Evolutionary conservation across 2,329 filamentous ascomycete genomes (phyloP), one percentile per base, ranked within the genome.

Genomic region (Emericellopsis atlantica): DNA sequence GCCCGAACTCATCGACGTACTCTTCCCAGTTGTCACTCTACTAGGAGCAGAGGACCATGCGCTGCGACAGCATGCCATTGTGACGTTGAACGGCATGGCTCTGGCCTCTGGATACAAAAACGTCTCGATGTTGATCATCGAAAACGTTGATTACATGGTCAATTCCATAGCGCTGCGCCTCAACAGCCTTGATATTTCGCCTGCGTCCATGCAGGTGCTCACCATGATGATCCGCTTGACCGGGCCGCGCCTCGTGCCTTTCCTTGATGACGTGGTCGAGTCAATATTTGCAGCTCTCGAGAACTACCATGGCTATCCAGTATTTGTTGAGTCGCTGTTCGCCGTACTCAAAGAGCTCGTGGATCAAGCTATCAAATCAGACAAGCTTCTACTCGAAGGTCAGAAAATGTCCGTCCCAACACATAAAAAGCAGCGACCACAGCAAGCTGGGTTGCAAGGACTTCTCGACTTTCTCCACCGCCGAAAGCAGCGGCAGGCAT

Each of bases 101-200:
- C 54, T 61, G 3, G 72, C 81, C 1, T 95, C 87, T 51, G 77
- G 74, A 2, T 98, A 96, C 52, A 46, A 55, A 0, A 79, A 72
- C 50, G 82, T 90, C 5, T 81, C 82, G 22, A 78, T 84, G 14
- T 66, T 98, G 48, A 81, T 98, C 32, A 75, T 96, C 23, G 79
- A 84, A 40, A 98, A 98, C 45, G 89, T 87, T 14, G 92, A 98
- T 59, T 98, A 98, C 57, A 84, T 98, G 61, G 81, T 96, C 45
- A 96, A 96, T 54, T 86, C 92, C 0, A 78, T 98, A 14, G 86
- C 85, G 0, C 62, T 96, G 45, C 84, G 88, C 46, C 72, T 98
- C 7, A 95, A 95, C 51, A 86, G 85, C 0, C 86, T 95, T 48
- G 88, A 95, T 48, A 81, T 96, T 40, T 90, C 88, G 1, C 89